phyloP scores from a whole-genome alignment of 352 stramenopile species.

The Thraustochytrium striatum region DNA sequence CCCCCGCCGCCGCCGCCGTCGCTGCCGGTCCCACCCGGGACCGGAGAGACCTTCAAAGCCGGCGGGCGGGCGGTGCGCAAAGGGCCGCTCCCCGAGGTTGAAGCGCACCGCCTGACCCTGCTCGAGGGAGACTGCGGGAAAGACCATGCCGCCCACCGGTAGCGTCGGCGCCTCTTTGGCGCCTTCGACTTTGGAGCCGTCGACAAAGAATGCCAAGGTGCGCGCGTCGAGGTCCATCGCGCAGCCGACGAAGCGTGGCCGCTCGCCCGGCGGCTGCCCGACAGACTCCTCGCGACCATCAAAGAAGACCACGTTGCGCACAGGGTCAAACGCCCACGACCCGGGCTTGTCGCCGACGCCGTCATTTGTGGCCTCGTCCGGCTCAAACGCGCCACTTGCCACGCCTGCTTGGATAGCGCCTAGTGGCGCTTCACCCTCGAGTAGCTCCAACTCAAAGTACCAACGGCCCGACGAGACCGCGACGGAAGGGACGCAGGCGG shows the following conservation, averaged over 20 bases:
- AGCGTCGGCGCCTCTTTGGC: background rate
- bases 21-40: too few relatives aligned
- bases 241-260: background rate
- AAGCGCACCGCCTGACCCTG: constrained; percentile 73
- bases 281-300: background rate
- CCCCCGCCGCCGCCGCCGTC: too few relatives aligned
- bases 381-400: constrained; percentile 78
- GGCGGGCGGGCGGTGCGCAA: background rate
- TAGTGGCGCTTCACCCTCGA: constrained; percentile 60
- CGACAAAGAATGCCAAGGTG: background rate
- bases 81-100: constrained; percentile 63
- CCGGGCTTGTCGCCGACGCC: constrained; percentile 80
- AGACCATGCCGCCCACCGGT: constrained; percentile 54
- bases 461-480: constrained; percentile 60
- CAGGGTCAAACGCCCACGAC: constrained; percentile 68
- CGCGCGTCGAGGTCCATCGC: background rate
- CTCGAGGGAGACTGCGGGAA: constrained; percentile 64
- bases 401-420: constrained; percentile 88
- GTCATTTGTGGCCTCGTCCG: constrained; percentile 73
- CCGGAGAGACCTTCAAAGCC: too few relatives aligned
- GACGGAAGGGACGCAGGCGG: constrained; percentile 11
- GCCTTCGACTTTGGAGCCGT: background rate
- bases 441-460: constrained; percentile 86
- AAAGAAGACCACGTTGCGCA: background rate
- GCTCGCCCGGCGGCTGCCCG: too few relatives aligned